Conservation (phyloP, 2,329 filamentous ascomycete genomes). For the Helicocarpus griseus region DNA sequence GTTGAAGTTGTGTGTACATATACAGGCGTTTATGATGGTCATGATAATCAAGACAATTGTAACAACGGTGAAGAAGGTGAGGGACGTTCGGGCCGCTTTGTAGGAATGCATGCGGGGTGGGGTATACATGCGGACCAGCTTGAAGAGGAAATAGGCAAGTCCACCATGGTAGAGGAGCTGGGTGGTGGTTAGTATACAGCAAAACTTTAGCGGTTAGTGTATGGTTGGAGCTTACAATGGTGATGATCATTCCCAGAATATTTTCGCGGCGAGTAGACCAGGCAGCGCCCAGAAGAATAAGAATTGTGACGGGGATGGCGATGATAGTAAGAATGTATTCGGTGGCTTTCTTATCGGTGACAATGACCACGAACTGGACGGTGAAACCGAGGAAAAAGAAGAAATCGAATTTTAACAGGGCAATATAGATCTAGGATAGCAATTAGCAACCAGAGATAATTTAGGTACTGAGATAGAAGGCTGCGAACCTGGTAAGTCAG, state of each 20-base stretch:
- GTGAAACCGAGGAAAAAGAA: conserved; percentile 99
- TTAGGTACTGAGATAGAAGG: not conserved
- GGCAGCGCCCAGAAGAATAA: conserved; percentile 75
- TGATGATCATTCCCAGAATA: conserved; percentile 61
- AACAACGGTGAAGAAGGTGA: conserved; percentile 90
- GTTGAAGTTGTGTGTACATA: conserved; percentile 86
- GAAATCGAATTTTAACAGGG: conserved; percentile 96
- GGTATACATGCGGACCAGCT: conserved; percentile 91
- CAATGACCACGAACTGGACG: conserved; percentile 92
- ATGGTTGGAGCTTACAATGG: conserved; percentile 48
- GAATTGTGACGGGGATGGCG: conserved; percentile 82
- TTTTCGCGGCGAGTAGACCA: conserved; percentile 79
- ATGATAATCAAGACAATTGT: conserved; percentile 80
- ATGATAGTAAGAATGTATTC: conserved; percentile 83
- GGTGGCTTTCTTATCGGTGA: conserved; percentile 56
- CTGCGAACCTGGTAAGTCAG: conserved; percentile 81
- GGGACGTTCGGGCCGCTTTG: conserved; percentile 65
- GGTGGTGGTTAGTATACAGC: not conserved
- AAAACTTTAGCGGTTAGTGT: not conserved
- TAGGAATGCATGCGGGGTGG: conserved; percentile 53
- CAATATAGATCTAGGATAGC: conserved; percentile 73
- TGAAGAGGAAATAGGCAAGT: conserved; percentile 94
- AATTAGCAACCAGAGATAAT: not conserved
- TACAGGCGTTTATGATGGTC: conserved; percentile 76
- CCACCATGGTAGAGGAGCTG: conserved; percentile 74